Base-by-base conservation (phyloP, 305 asterid genomes). In the Fraxinus angustifolia region DNA sequence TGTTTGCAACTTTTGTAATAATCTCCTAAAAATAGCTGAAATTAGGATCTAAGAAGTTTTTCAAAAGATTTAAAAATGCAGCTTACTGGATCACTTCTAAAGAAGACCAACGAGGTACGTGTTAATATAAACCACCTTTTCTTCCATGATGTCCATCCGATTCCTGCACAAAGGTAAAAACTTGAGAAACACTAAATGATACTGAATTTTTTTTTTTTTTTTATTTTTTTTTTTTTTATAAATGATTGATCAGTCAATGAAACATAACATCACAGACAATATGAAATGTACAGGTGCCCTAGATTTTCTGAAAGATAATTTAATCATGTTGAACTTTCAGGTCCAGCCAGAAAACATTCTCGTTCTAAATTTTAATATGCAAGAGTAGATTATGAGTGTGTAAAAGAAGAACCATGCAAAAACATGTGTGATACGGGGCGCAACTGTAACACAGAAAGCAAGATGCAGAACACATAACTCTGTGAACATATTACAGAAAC, bases 111-210 rank as follows among this genome's bases (percentile, higher is more conserved):
- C 81, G 99, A 94, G 58, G 99, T 96, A 36, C 92, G 94, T 40
- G 99, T 96, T 88, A 96, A 87, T 85, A 96, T 87, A 84, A 96
- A 96, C 99, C 99, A 96, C 90, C 98, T 93, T 88, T 96, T 96
- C 92, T 96, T 94, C 99, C 99, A 96, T 56, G 99, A 94, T 68
- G 99, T 96, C 99, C 99, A 96, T 80, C 99, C 99, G 82, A 96
- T 94, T 87, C 99, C 99, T 93, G 82, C 81, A 73, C 23, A 60
- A 2, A 35, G 56, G 35, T 62, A 81, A 17, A 76, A 62, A 34
- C 4, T 1, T 62, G 50, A 42, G 56, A 58, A 36, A n/a, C 33
- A 40, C 68, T 36, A 35, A 30, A 53, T 73, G 70, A 42, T 11
- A 45, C 42, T 81, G 53, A 62, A 77, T 17, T 14, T 70, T 70